Conservation (phyloP, 2,329 filamentous ascomycete genomes). For the Huntiella moniliformis region DNA sequence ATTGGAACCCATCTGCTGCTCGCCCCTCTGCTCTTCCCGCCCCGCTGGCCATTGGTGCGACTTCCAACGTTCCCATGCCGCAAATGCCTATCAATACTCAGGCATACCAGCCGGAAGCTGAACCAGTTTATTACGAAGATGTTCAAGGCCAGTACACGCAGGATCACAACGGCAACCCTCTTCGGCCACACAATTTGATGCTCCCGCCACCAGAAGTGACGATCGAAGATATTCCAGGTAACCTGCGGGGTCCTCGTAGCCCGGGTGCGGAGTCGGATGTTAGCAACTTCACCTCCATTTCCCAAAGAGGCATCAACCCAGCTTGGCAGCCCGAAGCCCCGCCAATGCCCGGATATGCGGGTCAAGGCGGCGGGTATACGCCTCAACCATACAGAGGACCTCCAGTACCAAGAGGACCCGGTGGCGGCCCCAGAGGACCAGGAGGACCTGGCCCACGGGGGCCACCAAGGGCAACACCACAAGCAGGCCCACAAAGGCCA, state of each 20-base stretch:
- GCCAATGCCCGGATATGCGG: conserved; percentile 18
- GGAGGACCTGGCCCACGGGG: not conserved
- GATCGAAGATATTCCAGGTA: conserved; percentile 43
- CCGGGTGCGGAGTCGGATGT: conserved; percentile 54
- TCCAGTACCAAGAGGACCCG: too few relatives aligned
- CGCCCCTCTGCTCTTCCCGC: conserved; percentile 23
- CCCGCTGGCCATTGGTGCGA: conserved; percentile 16
- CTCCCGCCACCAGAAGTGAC: conserved; percentile 21
- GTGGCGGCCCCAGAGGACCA: not conserved
- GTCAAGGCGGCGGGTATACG: conserved; percentile 18
- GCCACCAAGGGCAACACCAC: conserved; percentile 2
- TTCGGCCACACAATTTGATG: conserved; percentile 3
- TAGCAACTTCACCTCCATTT: conserved; percentile 78
- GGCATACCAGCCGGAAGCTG: conserved; percentile 14
- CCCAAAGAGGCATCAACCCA: conserved; percentile 73
- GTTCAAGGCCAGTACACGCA: conserved; percentile 68
- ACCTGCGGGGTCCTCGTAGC: conserved; percentile 38
- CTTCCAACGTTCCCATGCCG: not conserved
- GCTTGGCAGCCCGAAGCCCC: conserved; percentile 50
- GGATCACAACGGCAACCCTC: conserved; percentile 14
- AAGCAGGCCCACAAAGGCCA: conserved; percentile 17
- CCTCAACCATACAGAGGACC: not conserved
- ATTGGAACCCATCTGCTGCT: conserved; percentile 14
- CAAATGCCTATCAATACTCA: conserved; percentile 1
- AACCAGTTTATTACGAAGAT: conserved; percentile 67